Conservation (phyloP, 331 rosid genomes). For the Spiraea crenata region DNA sequence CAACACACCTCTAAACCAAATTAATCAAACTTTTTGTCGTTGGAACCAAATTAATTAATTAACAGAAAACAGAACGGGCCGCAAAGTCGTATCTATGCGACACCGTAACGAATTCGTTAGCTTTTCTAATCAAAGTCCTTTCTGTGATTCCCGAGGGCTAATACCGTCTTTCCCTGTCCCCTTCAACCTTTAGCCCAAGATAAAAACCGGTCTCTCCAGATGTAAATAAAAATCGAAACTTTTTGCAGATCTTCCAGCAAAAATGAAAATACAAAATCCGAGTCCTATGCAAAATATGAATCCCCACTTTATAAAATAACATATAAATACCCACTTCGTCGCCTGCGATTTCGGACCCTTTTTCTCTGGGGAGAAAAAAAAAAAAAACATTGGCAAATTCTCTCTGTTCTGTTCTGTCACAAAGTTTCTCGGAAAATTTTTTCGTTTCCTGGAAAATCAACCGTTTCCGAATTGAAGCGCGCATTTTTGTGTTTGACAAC, state of each 20-base stretch:
- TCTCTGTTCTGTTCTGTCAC: not conserved
- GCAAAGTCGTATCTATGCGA: too few species aligned
- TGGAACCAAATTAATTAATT: too few species aligned
- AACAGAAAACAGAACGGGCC: not conserved
- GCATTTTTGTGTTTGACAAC: not conserved
- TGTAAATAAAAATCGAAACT: too few species aligned
- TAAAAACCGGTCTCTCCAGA: not conserved
- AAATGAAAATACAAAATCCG: not conserved
- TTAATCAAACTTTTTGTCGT: too few species aligned
- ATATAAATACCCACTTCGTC: slow-evolving; percentile 17
- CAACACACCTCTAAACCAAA: too few species aligned
- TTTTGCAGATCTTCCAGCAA: not conserved
- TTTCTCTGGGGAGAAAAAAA: not conserved
- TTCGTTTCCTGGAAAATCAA: not conserved
- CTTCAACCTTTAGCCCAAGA: not conserved
- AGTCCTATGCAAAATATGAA: too few species aligned
- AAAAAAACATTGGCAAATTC: not conserved
- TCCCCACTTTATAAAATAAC: not conserved
- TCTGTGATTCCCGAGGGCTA: not conserved
- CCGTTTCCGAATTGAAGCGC: not conserved
- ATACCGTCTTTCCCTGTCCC: not conserved
- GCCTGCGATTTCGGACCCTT: slow-evolving; percentile 37
- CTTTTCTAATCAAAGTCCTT: not conserved
- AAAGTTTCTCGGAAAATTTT: not conserved
- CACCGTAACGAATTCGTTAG: not conserved